Base-by-base conservation (phyloP, 1,284 basidiomycete species). In the Vanrija sp. region DNA sequence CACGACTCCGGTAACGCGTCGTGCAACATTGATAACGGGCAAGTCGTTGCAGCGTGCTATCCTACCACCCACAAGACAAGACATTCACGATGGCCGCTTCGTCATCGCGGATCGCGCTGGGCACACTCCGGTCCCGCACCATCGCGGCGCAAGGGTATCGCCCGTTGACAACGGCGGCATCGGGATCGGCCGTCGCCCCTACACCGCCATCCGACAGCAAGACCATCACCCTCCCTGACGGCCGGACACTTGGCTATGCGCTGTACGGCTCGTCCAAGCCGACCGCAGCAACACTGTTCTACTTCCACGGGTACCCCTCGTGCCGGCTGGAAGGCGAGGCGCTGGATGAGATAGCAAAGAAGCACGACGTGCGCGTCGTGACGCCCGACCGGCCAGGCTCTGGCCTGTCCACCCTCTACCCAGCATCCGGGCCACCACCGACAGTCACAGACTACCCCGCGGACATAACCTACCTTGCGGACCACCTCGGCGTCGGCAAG, bases 331-430 rank as follows among this genome's bases (percentile, higher is more conserved):
- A 62, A 18, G 51, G 23, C 2, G 15, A 26, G 0, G 51, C 44
- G 4, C 15, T 54, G 4, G 28, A 38, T 2, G 6, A 26, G 5
- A 25, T 43, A 3, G 49, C 51, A 15, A 3, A 5, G 1, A n/a
- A 34, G 19, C 26, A 46, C 28, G 23, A 26, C 2, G 6, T 58
- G 6, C 49, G 51, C 15, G 9, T 62, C 15, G 40, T 62, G 18
- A 42, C 47, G 1, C 52, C 57, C 38, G 60, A 62, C 47, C 54
- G 60, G 2, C 60, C 60, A 0, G 60, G 60, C 1, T 59, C 56
- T 21, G 60, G 60, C 1, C 21, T 43, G 7, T 57, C 57, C 8
- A 39, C 49, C 3, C 23, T 34, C 6, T n/a, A 51, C 6, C 29
- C 49, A 6, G 12, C 34, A 5, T 1, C 34, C 5, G 34, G 34